Evolutionary conservation across 768 basidiomycete species (phyloP), one percentile per base, ranked within the genome.

Genomic region (Psilocybe subaeruginosa): DNA sequence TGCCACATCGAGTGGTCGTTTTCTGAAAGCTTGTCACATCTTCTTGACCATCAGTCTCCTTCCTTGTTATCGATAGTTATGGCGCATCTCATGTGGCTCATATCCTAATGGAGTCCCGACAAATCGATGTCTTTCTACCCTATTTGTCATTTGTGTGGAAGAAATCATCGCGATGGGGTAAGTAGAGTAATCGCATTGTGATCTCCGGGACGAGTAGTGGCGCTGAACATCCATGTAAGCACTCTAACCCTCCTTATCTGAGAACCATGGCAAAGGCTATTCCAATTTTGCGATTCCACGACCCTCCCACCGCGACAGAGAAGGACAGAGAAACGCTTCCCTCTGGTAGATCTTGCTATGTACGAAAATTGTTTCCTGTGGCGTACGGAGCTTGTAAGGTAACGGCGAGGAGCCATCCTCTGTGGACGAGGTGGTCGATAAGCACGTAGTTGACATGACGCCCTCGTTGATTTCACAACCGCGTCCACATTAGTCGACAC

Each of bases 391-490:
- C 14, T 43, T n/a, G 41, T 43, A 43, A 43, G 5, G 4, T 4
- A 5, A n/a, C 11, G 14, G 41, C 41, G 41, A 23, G n/a, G 41
- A 43, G 41, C n/a, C n/a, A 43, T 43, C 5, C 14, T 43, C 8
- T 14, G 41, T 43, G 41, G 14, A 5, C 16, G 39, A 50, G 37
- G 48, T 14, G 19, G 50, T 62, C 55, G 52, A 54, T 50, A 41
- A 33, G 56, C 49, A 31, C 19, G 14, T 23, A 52, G 60, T 61
- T 61, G 60, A 61, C 55, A 61, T 56, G 60, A 39, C 30, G 54
- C 41, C 54, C 9, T 41, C 17, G 27, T 43, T 8, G 51, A 17
- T 35, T 53, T 33, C 16, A 19, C 51, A 4, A 16, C 17, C 11
- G 41, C 41, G 11, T 43, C n/a, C 41, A 43, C 41, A 16, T 16